These are phyloP conservation scores for Ogataea minuta DNA, from an alignment of 805 yeast genomes.

Conservation along the genomic window DNA sequence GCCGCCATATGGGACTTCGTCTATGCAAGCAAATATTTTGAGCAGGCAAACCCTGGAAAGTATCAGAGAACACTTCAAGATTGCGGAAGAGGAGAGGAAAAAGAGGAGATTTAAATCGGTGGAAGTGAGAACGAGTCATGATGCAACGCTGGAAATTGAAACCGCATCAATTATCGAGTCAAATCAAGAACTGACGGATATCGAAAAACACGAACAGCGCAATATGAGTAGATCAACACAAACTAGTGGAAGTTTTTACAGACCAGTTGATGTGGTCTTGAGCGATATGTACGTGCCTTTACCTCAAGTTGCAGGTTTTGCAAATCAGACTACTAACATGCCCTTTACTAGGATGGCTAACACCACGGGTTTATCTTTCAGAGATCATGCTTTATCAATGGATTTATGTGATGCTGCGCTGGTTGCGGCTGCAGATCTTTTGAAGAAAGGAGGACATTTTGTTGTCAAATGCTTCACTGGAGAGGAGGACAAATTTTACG, in stretches of 20 bases:
- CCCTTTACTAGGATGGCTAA: conserved; percentile 91
- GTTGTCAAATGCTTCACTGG: conserved; percentile 88
- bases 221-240: conserved; percentile 3
- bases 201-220: conserved; percentile 10
- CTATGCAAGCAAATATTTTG: conserved; percentile 86
- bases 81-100: conserved; percentile 33
- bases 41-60: conserved; percentile 59
- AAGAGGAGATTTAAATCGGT: conserved; percentile 14
- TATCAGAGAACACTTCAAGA: conserved; percentile 49
- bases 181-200: conserved; percentile 12
- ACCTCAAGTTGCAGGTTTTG: conserved; percentile 49
- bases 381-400: conserved; percentile 84
- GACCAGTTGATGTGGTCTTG: conserved; percentile 61
- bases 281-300: conserved; percentile 83
- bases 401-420: conserved; percentile 91
- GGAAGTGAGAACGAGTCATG: conserved; percentile 14
- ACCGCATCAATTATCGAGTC: conserved; percentile 20
- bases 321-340: conserved; percentile 68
- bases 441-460: conserved; percentile 67
- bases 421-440: conserved; percentile 65
- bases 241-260: conserved; percentile 29
- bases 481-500: conserved; percentile 66
- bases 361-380: conserved; percentile 76
- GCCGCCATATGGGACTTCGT: conserved; percentile 78
- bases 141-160: conserved; percentile 14